Evolutionary conservation across 2,329 filamentous ascomycete species (phyloP), one percentile per base, ranked within the genome.

Genomic region (Dactylellina parvicollis): DNA sequence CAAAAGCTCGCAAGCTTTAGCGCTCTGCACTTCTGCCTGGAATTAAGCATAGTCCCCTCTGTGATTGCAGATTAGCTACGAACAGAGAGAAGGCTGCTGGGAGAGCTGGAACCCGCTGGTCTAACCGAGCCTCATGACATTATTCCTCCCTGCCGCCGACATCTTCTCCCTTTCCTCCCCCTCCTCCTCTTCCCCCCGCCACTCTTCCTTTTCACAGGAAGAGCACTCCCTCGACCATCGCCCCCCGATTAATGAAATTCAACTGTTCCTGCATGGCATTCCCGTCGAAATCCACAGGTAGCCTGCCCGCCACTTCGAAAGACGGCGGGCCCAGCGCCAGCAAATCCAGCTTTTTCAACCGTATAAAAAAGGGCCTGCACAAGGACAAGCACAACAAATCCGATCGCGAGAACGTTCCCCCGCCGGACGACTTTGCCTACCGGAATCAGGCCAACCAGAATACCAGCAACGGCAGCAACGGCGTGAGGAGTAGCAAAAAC

Each of bases 181-280:
- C 66, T 72, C 50, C 40, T 16, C 47, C 34, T 38, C 59, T 20
- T 36, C 46, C 9, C 24, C 60, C 9, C 8, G 30, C 38, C 46
- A 40, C 65, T 62, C 56, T 47, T 44, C 57, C 50, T 61, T 44
- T 50, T 32, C 44, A 22, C 20, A 49, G 59, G 66, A 64, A 65
- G 66, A 59, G 59, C 44, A 14, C 36, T 46, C 44, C 34, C 32
- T 38, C 24, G 9, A 14, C 38, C 52, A 9, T 30, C 46, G 3
- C 18, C 46, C 26, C 28, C 30, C 59, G 52, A 46, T 72, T 59
- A 54, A 72, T 72, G 67, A 59, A 55, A 65, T 57, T 50, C 42
- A 46, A 50, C 67, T 72, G 67, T 65, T 50, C 60, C 67, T 72
- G 67, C 59, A 72, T 72, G 67, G 67, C 67, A 52, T 72, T 72